These are phyloP conservation scores for Termitomyces sp. DNA, from an alignment of 768 basidiomycete genomes.

Conservation along the genomic window DNA sequence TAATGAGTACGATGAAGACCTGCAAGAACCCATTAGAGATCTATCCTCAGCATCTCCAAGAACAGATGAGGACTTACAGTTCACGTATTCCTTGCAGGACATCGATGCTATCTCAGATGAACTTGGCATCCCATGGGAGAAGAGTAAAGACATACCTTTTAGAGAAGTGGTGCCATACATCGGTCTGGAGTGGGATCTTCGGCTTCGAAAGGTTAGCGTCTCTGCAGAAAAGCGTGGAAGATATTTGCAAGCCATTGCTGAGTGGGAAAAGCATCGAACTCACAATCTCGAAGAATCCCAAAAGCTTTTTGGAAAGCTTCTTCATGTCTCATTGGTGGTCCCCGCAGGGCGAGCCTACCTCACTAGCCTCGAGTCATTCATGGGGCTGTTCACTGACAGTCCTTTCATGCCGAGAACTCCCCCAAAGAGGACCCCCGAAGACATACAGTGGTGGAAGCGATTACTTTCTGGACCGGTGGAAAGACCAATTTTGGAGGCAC, in stretches of 20 bases:
- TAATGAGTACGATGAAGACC: too few species aligned
- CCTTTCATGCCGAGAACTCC: constrained; percentile 26
- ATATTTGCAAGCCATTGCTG: neutral
- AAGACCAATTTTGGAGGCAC: constrained; percentile 20
- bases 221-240: too few species aligned
- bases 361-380: constrained; percentile 27
- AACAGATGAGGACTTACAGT: too few species aligned
- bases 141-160: too few species aligned
- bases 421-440: constrained; percentile 1
- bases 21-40: too few species aligned
- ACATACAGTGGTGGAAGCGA: constrained; percentile 32
- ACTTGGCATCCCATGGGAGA: too few species aligned
- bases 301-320: neutral
- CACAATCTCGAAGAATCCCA: neutral
- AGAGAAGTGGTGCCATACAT: too few species aligned
- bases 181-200: too few species aligned
- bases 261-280: fast-evolving
- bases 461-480: constrained; percentile 11
- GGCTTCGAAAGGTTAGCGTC: too few species aligned
- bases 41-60: too few species aligned
- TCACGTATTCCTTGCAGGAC: too few species aligned
- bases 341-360: neutral
- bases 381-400: constrained; percentile 19
- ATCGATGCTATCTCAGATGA: too few species aligned
- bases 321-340: neutral